phyloP scores from a whole-genome alignment of 257 asterid species.

The Mentha longifolia region DNA sequence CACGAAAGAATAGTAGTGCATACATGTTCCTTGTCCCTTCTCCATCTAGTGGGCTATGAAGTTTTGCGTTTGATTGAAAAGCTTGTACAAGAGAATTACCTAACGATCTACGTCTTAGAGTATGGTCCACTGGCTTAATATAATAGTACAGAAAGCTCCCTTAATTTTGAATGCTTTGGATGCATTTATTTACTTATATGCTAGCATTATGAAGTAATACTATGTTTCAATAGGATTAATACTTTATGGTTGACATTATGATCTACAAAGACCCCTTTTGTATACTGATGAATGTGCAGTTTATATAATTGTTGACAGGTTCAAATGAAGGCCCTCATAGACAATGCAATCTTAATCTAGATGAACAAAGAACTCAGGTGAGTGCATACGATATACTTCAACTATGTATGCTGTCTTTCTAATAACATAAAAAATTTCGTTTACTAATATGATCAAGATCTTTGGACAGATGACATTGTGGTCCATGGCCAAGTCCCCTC shows the following conservation, averaged over 20 bases:
- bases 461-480: slow-evolving; percentile 82
- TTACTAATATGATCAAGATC: slow-evolving; percentile 4
- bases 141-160: not conserved
- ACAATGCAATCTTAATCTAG: slow-evolving; percentile 53
- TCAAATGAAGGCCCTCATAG: slow-evolving; percentile 85
- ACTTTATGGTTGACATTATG: not conserved
- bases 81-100: not conserved
- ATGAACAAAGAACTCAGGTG: slow-evolving; percentile 90
- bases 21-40: not conserved
- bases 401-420: slow-evolving; percentile 9
- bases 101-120: not conserved
- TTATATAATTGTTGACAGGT: slow-evolving; percentile 48
- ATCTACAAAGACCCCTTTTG: not conserved
- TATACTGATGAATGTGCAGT: not conserved
- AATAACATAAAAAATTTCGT: slow-evolving; percentile 5
- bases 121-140: not conserved
- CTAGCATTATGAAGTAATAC: not conserved
- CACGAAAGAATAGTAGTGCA: not conserved
- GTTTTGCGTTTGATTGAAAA: not conserved
- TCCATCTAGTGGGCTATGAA: not conserved
- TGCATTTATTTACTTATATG: not conserved
- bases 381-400: not conserved
- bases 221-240: not conserved
- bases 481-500: slow-evolving; percentile 92
- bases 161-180: not conserved